Base-by-base conservation (phyloP, 192 early-diverging fungal species). In the Backusella westeae region DNA sequence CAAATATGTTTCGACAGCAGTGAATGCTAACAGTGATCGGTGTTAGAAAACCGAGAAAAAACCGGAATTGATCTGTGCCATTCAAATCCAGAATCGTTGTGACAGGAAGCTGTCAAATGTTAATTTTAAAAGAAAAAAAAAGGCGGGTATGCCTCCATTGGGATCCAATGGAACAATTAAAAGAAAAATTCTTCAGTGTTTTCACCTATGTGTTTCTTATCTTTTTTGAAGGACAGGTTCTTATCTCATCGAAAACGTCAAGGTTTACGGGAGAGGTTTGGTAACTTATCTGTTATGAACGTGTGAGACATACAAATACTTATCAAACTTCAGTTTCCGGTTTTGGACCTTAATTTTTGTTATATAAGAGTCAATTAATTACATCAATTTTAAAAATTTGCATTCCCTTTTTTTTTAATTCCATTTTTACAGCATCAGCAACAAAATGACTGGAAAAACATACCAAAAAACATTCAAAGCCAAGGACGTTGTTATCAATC, bases 401-500 rank as follows among this genome's bases (percentile, higher is more conserved):
- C 49, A 17, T 26, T 56, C 56, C 23, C 23, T 23, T 59, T 26
- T 59, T 26, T 12, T 9, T n/a, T 26, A 26, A 32, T 32, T 32
- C 1, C 29, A 32, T 32, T 32, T 32, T 32, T 32, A 32, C 1
- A 32, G 1, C 29, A 32, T 32, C 29, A 32, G 9, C 9, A 12
- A 26, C n/a, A 26, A 59, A 59, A 59, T 59, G 56, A 12, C 9
- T 26, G 56, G 56, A 23, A 59, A 59, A 3, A 59, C 23, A 26
- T 26, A 59, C 21, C n/a, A 59, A 59, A 21, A 21, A 10, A 41
- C 67, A 35, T 69, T 69, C 36, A 38, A 23, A 1, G 21, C 67
- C 17, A 12, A 69, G 6, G 36, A 73, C 34, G 17, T 83, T 14
- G 34, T 59, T 4, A 38, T 83, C 10, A 35, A 63, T 1, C 73